Conservation (phyloP, 1,284 basidiomycete species). For the Pseudozyma sp. region DNA sequence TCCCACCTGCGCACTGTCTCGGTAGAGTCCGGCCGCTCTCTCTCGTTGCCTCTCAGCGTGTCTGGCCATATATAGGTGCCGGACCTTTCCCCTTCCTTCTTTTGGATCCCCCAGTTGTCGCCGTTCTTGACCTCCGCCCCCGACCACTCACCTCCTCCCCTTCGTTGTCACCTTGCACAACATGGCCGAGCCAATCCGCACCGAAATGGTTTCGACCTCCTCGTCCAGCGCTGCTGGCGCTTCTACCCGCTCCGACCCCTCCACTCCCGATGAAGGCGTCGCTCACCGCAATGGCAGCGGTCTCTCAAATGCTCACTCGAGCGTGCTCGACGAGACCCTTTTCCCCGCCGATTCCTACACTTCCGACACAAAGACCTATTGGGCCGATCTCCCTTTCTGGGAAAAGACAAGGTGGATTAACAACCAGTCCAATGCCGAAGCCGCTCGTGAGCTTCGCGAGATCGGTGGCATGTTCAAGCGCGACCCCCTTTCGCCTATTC, state of each 20-base stretch:
- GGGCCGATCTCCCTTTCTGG: slow-evolving; percentile 68
- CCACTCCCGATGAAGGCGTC: slow-evolving; percentile 9
- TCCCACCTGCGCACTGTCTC: neutral
- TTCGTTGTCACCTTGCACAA: neutral
- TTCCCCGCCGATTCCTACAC: slow-evolving; percentile 66
- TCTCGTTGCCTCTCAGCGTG: neutral
- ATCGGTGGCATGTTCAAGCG: slow-evolving; percentile 72
- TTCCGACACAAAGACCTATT: slow-evolving; percentile 65
- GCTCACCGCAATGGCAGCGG: neutral
- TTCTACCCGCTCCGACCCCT: slow-evolving; percentile 12
- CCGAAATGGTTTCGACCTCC: slow-evolving; percentile 21
- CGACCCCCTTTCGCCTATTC: slow-evolving; percentile 71
- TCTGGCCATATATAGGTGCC: slow-evolving; percentile 3
- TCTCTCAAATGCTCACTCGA: slow-evolving; percentile 18
- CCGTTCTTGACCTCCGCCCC: neutral
- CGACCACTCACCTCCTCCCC: neutral
- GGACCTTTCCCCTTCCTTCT: neutral
- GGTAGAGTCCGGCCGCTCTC: neutral
- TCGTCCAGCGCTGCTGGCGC: slow-evolving; percentile 16
- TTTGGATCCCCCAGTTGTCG: neutral
- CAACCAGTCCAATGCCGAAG: slow-evolving; percentile 70
- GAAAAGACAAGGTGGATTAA: slow-evolving; percentile 70
- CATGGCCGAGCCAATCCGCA: neutral
- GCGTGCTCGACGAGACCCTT: slow-evolving; percentile 58
- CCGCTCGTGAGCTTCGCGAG: slow-evolving; percentile 70